Base-by-base conservation (phyloP, 257 asterid species). In the Leptodermis oblonga region DNA sequence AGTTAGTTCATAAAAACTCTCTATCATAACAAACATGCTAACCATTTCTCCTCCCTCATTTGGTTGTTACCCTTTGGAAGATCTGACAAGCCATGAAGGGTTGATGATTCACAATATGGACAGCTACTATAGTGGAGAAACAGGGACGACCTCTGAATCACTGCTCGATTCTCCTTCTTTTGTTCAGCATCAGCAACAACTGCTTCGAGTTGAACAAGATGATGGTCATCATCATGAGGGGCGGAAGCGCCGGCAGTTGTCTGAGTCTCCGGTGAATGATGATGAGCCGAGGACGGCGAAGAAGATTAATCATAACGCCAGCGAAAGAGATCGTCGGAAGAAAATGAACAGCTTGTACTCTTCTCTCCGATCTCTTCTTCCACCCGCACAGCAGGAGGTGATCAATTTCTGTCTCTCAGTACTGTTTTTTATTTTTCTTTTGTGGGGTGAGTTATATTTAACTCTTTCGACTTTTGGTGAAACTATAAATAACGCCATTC, bases 281-380 rank as follows among this genome's bases (percentile, higher is more conserved):
- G 62, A 25, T 5, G 59, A 58, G n/a, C 6, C 53, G 34, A 67
- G 37, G 62, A 69, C 7, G 36, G 80, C 65, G 3, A 88, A 85
- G 86, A 88, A 87, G 81, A 77, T 86, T 46, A 83, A 86, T 74
- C 97, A 91, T 54, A 91, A 91, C 56, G 96, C 96, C 2, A 84
- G 87, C 17, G 97, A 91, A 64, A 85, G 97, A 0, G 87, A 88
- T 39, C 96, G 96, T 17, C 93, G 97, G 14, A 84, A 83, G 61
- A 82, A 62, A 4, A 86, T 92, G 22, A 92, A 86, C 65, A 17
- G 73, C 63, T 64, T 92, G 81, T 92, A 86, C 65, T 69, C 84
- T 23, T 71, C 86, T 73, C 96, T 92, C 37, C 79, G 94, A 20
- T 87, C 90, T 0, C 79, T 92, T 36, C 96, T 92, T 76, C 97